Evolutionary conservation across 2,329 filamentous ascomycete species (phyloP).

Genomic region (Fusarium austroafricanum): DNA sequence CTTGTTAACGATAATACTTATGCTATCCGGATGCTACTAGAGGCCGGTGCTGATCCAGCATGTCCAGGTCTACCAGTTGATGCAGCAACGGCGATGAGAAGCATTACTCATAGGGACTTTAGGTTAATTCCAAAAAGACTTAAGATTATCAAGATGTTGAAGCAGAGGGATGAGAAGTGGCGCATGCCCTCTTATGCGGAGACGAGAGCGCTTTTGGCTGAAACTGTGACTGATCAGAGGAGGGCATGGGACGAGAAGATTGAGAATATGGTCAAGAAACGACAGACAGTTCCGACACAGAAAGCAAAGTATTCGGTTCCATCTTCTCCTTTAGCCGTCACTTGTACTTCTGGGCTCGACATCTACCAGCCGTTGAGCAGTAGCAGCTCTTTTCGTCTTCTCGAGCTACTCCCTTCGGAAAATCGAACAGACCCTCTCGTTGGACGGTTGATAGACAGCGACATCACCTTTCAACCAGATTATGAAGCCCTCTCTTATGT

Average conservation of each 20-base stretch:
- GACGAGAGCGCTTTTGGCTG: accelerated
- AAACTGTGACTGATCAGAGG: not conserved
- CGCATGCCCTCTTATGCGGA: not conserved
- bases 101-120: too few relatives aligned
- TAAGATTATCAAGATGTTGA: not conserved
- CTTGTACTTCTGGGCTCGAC: accelerated
- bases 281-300: not conserved
- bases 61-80: conserved; percentile 1
- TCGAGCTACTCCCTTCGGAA: not conserved
- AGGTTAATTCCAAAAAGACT: not conserved
- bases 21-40: not conserved
- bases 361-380: not conserved
- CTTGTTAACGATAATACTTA: too few relatives aligned
- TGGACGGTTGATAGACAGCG: not conserved
- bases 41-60: conserved; percentile 1
- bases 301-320: accelerated
- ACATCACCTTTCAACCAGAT: conserved; percentile 19
- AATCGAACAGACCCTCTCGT: not conserved
- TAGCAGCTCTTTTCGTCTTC: conserved; percentile 15
- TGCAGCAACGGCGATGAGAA: not conserved
- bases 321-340: accelerated
- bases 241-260: not conserved
- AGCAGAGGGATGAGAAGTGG: not conserved
- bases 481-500: conserved; percentile 30
- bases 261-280: not conserved